These are phyloP conservation scores for Cystofilobasidium capitatum DNA, from an alignment of 768 basidiomycete genomes.

Conservation along the genomic window DNA sequence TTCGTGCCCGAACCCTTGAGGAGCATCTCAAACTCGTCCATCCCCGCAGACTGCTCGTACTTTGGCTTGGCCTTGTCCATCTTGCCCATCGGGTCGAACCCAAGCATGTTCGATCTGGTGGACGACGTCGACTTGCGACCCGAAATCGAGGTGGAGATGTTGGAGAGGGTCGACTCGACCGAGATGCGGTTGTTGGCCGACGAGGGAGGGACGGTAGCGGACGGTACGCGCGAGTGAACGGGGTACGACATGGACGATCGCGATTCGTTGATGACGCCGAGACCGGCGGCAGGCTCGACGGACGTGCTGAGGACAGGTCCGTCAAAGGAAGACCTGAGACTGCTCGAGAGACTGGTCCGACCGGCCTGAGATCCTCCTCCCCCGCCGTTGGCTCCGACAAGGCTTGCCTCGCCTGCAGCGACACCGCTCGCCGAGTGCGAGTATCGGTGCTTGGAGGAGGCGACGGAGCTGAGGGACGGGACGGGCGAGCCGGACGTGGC, in stretches of 20 bases:
- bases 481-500: too few species aligned
- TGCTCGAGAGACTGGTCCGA: too few species aligned
- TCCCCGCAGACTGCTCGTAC: not conserved
- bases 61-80: not conserved
- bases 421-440: too few species aligned
- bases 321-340: too few species aligned
- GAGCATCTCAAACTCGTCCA: conserved; percentile 19
- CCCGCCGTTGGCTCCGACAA: too few species aligned
- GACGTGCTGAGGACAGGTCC: too few species aligned
- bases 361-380: too few species aligned
- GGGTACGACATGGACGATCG: not conserved
- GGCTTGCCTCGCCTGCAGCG: too few species aligned
- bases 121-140: conserved; percentile 14
- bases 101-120: not conserved
- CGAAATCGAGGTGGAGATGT: not conserved
- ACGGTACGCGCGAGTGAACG: too few species aligned
- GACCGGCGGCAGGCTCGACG: too few species aligned
- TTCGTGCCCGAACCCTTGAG: conserved; percentile 13
- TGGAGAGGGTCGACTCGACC: conserved; percentile 1
- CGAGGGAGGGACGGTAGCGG: not conserved
- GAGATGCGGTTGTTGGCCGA: not conserved
- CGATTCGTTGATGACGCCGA: not conserved
- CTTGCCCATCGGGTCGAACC: not conserved
- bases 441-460: too few species aligned
- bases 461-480: not conserved